Evolutionary conservation across 176 grass and related monocot genomes (phyloP), one percentile per base, ranked within the genome.

Genomic region (Paspalum notatum): DNA sequence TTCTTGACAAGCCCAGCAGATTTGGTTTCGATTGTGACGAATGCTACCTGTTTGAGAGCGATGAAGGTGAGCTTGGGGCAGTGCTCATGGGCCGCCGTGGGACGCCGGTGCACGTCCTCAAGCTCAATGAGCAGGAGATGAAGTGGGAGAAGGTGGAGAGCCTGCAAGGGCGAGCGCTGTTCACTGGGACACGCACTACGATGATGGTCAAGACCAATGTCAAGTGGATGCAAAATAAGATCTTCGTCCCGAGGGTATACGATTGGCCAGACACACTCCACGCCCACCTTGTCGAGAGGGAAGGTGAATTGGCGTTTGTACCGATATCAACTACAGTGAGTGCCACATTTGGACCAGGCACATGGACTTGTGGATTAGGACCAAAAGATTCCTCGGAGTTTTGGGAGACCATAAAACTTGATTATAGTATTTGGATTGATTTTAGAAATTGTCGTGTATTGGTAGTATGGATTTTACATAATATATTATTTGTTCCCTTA

Each of bases 121-220:
- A 9, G 5, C 44, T 78, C 10, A 17, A 65, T 8, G 76, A 78
- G 15, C 14, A 5, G 5, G 0, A 2, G 43, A 78, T 78, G 76
- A 5, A 49, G 44, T 78, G 76, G 60, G 76, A 50, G 44, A n/a
- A 65, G 24, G 43, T 78, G 3, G 58, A 65, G 5, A 78, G 15
- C 9, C 38, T 78, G 8, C 12, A 62, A 12, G 59, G 43, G 2
- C 60, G n/a, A 11, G 24, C 8, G 4, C 7, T 65, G 25, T 79
- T 79, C 25, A 64, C 43, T 9, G 45, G 77, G 5, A 39, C 22
- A 0, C 43, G 7, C 41, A 51, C 75, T 0, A 53, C 61, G 0
- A 40, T 17, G 4, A 69, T 69, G 66, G 21, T 44, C 1, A 25
- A 69, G 44, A 69, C 66, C 5, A 0, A 8, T 0, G 12, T 69